Percentiles rank a stretch among this genome's conserved stretches.
phyloP scores from a whole-genome alignment of 495 filamentous ascomycete genomes.

The Neurospora sp. region DNA sequence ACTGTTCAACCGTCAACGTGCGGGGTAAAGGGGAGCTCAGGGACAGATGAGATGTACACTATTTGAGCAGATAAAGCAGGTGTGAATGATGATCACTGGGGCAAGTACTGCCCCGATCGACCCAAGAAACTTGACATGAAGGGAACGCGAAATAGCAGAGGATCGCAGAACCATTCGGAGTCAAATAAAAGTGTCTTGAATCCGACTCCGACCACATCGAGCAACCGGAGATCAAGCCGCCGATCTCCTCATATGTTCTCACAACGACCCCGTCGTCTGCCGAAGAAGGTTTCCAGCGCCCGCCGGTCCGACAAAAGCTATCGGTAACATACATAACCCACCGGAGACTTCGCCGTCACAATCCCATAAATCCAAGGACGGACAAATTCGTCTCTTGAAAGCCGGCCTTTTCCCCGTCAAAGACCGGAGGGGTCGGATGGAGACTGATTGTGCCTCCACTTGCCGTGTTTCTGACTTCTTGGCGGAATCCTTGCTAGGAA shows the following conservation, averaged over 20 bases:
- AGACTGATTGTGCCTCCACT: neutral
- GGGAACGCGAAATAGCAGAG: neutral
- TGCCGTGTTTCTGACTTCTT: neutral
- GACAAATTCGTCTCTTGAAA: neutral
- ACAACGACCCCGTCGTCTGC: neutral
- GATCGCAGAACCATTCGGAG: neutral
- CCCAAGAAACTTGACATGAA: neutral
- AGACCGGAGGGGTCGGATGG: neutral
- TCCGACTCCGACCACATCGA: neutral
- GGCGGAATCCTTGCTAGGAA: neutral
- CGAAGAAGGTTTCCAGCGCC: neutral
- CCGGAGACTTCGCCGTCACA: neutral
- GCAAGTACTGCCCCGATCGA: neutral
- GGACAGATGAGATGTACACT: no score
- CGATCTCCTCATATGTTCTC: neutral
- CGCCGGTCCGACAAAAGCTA: neutral
- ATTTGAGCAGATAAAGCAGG: neutral
- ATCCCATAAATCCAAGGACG: neutral
- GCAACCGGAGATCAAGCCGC: neutral
- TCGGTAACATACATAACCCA: neutral
- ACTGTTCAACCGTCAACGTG: neutral
- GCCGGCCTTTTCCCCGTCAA: neutral
- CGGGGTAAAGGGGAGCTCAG: no score
- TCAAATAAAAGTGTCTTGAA: neutral
- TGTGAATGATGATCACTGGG: neutral